These are phyloP conservation scores for Coemansia sp. DNA, from an alignment of 192 early-diverging fungal species.

Conservation along the genomic window DNA sequence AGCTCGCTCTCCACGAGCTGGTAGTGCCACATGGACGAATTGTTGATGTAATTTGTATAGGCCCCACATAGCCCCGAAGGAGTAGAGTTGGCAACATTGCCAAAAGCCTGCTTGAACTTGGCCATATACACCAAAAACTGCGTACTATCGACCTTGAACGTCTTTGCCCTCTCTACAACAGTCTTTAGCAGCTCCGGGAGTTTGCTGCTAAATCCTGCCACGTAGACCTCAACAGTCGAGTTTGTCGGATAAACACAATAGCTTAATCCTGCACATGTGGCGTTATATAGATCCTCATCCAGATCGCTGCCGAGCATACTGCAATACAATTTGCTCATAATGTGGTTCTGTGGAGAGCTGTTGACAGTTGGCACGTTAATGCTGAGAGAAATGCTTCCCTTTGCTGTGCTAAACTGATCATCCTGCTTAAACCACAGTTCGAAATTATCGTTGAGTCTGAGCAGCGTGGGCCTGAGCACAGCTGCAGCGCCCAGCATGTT, in stretches of 20 bases:
- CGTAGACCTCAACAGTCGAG: slow-evolving; percentile 57
- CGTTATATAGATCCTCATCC: slow-evolving; percentile 72
- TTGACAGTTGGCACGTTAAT: slow-evolving; percentile 81
- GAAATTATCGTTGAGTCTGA: slow-evolving; percentile 14
- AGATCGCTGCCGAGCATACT: slow-evolving; percentile 90
- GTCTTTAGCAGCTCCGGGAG: neutral
- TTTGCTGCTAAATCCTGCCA: slow-evolving; percentile 2
- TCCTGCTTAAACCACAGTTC: slow-evolving; percentile 94
- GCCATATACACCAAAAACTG: neutral
- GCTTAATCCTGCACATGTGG: neutral
- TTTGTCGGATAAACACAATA: slow-evolving; percentile 36
- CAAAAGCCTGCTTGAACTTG: neutral
- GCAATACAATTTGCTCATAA: slow-evolving; percentile 82
- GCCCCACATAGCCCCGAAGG: neutral
- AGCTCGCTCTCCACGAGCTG: slow-evolving; percentile 1
- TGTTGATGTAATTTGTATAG: neutral
- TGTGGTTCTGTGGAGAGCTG: slow-evolving; percentile 78
- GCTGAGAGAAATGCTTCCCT: slow-evolving; percentile 62
- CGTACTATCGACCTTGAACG: neutral
- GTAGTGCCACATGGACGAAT: neutral
- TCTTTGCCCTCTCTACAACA: neutral
- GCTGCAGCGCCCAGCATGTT: neutral
- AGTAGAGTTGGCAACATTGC: neutral
- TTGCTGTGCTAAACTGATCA: slow-evolving; percentile 84
- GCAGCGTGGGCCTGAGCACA: slow-evolving; percentile 16